Conservation (phyloP, 371 early-diverging fungal genomes). For the Rhizomucor miehei region DNA sequence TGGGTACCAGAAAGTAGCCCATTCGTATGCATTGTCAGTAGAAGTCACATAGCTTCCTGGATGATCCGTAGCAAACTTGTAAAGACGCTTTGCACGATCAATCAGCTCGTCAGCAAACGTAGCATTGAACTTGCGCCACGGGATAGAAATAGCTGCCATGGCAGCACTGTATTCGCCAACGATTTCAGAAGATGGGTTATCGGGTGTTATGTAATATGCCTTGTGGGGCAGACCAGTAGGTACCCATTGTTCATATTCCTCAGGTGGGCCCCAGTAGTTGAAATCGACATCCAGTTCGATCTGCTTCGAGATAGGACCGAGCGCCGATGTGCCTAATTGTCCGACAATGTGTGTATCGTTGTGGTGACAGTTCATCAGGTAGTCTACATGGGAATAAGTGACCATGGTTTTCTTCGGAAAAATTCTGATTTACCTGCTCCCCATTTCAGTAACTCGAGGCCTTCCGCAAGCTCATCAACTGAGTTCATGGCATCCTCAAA, state of each 20-base stretch:
- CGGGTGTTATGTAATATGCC: constrained; percentile 47
- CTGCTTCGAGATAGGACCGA: constrained; percentile 43
- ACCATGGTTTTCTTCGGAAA: background rate
- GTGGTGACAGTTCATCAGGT: constrained; percentile 48
- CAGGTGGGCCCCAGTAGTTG: constrained; percentile 60
- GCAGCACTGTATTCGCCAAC: constrained; percentile 54
- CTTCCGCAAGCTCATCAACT: constrained; percentile 52
- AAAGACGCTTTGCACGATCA: constrained; percentile 45
- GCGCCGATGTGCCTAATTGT: constrained; percentile 47
- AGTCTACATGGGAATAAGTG: constrained; percentile 26
- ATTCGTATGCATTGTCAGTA: constrained; percentile 41
- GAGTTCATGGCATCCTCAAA: constrained; percentile 52
- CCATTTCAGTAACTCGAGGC: constrained; percentile 45
- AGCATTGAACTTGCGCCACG: constrained; percentile 41
- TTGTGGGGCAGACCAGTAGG: constrained; percentile 45
- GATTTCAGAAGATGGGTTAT: constrained; percentile 53
- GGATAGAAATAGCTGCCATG: constrained; percentile 43
- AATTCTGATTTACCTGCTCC: constrained; percentile 40
- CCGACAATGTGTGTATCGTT: constrained; percentile 54
- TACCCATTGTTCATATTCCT: constrained; percentile 56
- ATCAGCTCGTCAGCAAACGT: constrained; percentile 46
- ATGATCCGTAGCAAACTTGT: constrained; percentile 44
- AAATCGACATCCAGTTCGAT: constrained; percentile 55
- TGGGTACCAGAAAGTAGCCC: constrained; percentile 56
- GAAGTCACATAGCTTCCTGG: constrained; percentile 48